Evolutionary conservation across 225 moss, liverwort and hornwort genomes (phyloP).

Genomic region (Lunularia cruciata): DNA sequence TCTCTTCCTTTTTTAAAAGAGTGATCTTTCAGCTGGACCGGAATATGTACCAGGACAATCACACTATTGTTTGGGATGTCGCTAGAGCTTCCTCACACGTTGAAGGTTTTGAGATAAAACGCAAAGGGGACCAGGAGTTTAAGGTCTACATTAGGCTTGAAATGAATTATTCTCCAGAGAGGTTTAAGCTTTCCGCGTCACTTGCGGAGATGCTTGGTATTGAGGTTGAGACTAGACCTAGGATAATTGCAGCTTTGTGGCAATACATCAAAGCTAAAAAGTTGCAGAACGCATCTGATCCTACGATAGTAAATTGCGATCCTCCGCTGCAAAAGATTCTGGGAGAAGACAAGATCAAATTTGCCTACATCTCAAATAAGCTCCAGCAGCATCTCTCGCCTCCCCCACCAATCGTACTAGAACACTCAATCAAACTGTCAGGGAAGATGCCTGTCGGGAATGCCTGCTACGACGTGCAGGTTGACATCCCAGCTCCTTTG

Average conservation of each 20-base stretch:
- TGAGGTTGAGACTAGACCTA: slow-evolving; percentile 93
- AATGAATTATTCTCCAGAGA: slow-evolving; percentile 85
- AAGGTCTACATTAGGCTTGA: slow-evolving; percentile 80
- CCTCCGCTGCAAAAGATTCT: slow-evolving; percentile 72
- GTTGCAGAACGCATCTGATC: slow-evolving; percentile 84
- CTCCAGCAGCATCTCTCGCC: slow-evolving; percentile 83
- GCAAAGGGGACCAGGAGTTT: slow-evolving; percentile 91
- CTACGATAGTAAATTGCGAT: slow-evolving; percentile 88
- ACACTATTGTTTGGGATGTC: slow-evolving; percentile 88
- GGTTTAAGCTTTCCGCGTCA: slow-evolving; percentile 80
- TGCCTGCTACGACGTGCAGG: slow-evolving; percentile 91
- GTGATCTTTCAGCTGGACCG: slow-evolving; percentile 88
- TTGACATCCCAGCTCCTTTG: slow-evolving; percentile 86
- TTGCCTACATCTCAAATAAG: slow-evolving; percentile 79
- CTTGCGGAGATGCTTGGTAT: slow-evolving; percentile 90
- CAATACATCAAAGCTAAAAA: slow-evolving; percentile 97
- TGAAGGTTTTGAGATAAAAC: slow-evolving; percentile 96
- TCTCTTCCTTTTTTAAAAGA: slow-evolving; percentile 88
- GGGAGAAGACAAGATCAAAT: slow-evolving; percentile 89
- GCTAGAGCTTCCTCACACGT: slow-evolving; percentile 72
- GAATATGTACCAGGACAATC: slow-evolving; percentile 76
- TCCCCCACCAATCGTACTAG: slow-evolving; percentile 82
- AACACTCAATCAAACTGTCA: slow-evolving; percentile 69
- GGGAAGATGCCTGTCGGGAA: slow-evolving; percentile 82
- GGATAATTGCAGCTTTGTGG: slow-evolving; percentile 90